Evolutionary conservation across 1,284 basidiomycete genomes (phyloP).

Genomic region (Pulchroboletus neoregius): DNA sequence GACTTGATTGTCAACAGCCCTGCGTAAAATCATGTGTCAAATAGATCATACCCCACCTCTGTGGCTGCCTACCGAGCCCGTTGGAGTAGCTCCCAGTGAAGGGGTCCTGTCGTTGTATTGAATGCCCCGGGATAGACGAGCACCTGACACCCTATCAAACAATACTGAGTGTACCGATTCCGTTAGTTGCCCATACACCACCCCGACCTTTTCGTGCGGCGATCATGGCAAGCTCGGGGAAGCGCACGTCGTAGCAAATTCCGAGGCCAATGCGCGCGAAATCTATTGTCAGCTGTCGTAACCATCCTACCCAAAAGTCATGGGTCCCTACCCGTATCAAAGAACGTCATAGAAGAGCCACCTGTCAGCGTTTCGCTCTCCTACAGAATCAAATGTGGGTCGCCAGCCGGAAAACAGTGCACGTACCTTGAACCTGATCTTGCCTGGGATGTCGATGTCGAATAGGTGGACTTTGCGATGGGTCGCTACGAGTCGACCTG

Average conservation of each 20-base stretch:
- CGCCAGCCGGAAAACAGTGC: background rate
- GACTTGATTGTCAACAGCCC: constrained; percentile 95
- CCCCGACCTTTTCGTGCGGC: constrained; percentile 76
- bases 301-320: background rate
- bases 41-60: constrained; percentile 12
- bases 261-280: constrained; percentile 89
- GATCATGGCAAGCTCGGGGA: constrained; percentile 93
- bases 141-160: constrained; percentile 70
- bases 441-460: constrained; percentile 96
- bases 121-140: constrained; percentile 92
- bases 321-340: constrained; percentile 76
- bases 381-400: constrained; percentile 38
- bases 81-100: constrained; percentile 95
- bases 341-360: constrained; percentile 74
- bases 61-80: constrained; percentile 62
- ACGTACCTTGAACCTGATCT: constrained; percentile 90
- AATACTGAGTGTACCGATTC: background rate
- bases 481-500: constrained; percentile 80
- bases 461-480: constrained; percentile 97
- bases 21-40: constrained; percentile 32
- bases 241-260: constrained; percentile 91
- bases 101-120: constrained; percentile 89
- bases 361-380: constrained; percentile 92
- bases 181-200: background rate
- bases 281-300: constrained; percentile 42